Base-by-base conservation (phyloP, 306 rosid species). In the Astragalus glycyphyllos region DNA sequence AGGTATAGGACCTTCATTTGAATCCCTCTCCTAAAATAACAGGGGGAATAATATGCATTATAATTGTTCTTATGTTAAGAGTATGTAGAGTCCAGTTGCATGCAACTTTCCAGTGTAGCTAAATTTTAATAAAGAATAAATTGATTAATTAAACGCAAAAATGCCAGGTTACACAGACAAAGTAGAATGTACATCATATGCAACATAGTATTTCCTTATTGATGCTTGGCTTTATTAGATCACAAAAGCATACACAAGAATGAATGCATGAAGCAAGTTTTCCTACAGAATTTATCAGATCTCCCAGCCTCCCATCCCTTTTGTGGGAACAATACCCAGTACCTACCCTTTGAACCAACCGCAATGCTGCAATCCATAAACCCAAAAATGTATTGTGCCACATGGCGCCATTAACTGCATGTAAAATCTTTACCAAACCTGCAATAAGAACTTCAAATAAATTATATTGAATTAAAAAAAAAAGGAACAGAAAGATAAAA, bases 301-400 rank as follows among this genome's bases (percentile, higher is more conserved):
- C 69, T 64, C 51, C 53, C 51, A 63, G 32, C 56, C 69, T 64
- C 58, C 53, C 51, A 63, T 15, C 46, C 12, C 37, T 34, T 74
- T 40, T 13, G 17, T 50, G 58, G 12, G 55, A 79, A 71, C 37
- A 68, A 73, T 66, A 81, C 86, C 70, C 38, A 68, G 70, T 66
- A 81, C 87, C 70, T 84, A 93, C 97, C 97, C 97, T 90, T 80
- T 88, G 98, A 75, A 93, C 86, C 57, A 90, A 89, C 45, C 96
- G 94, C 29, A 93, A 81, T 26, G 95, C 94, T 77, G 98, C 83
- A 79, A 86, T 70, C 98, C 98, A 93, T 77, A 93, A 75, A 74
- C 94, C 94, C 77, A 93, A 83, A 84, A 93, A 93, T 58, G 97
- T 77, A 44, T 74, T 55, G 72, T 89, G 97, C 97, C 98, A 93